phyloP scores from a whole-genome alignment of 306 rosid genomes.

The Dryas drummondii region DNA sequence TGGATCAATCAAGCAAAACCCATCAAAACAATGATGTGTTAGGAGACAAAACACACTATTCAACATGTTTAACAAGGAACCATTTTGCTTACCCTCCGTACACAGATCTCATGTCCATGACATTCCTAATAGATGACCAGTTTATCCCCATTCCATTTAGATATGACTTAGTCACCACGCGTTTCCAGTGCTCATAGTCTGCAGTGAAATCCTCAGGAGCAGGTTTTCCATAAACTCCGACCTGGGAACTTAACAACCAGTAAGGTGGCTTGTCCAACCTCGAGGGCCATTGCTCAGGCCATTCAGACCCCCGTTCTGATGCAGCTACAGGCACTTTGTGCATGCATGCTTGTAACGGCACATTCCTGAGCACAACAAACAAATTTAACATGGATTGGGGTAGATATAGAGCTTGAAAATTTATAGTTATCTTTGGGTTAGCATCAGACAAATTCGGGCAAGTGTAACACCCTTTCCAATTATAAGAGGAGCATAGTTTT shows the following conservation, averaged over 20 bases:
- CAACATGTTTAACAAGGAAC: background rate
- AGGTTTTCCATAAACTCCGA: constrained; percentile 93
- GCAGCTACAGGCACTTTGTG: constrained; percentile 72
- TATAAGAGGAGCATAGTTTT: background rate
- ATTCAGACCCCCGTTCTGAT: constrained; percentile 70
- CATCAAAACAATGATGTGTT: background rate
- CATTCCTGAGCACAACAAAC: constrained; percentile 54
- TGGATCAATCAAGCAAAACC: background rate
- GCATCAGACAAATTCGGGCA: background rate
- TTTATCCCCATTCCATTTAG: constrained; percentile 73
- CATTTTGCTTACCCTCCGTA: constrained; percentile 86
- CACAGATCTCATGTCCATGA: constrained; percentile 92
- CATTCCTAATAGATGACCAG: constrained; percentile 89
- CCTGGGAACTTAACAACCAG: constrained; percentile 84
- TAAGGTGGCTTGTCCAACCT: constrained; percentile 77
- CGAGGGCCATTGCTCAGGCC: constrained; percentile 91
- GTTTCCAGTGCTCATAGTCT: constrained; percentile 85
- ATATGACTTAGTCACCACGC: constrained; percentile 69
- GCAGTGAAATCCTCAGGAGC: constrained; percentile 90
- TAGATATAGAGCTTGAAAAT: constrained; percentile 11
- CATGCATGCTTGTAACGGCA: constrained; percentile 83
- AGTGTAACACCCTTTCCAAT: constrained; percentile 1
- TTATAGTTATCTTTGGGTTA: background rate
- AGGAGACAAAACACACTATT: background rate
- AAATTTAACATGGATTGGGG: constrained; percentile 22